Evolutionary conservation across 306 rosid species (phyloP).

Genomic region (Luffa aegyptiaca): DNA sequence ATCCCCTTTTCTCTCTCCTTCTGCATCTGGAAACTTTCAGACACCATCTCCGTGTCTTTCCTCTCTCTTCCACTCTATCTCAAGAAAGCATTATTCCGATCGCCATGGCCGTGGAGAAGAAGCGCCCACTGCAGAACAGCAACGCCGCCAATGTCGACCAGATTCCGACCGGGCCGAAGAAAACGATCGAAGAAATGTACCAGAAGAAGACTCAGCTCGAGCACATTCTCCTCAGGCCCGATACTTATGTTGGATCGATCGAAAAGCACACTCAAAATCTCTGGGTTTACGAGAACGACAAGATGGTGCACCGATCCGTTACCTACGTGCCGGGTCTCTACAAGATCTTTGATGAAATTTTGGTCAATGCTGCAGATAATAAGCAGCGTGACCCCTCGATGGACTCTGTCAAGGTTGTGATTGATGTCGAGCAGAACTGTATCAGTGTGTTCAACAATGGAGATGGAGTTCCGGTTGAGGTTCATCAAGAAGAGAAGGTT

Average conservation of each 20-base stretch:
- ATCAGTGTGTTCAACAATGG: slow-evolving; percentile 67
- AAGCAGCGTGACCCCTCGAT: slow-evolving; percentile 80
- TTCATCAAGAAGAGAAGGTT: slow-evolving; percentile 89
- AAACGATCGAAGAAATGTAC: slow-evolving; percentile 80
- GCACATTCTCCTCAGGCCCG: slow-evolving; percentile 90
- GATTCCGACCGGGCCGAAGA: slow-evolving; percentile 7
- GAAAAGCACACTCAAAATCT: slow-evolving; percentile 80
- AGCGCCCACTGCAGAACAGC: slow-evolving; percentile 60
- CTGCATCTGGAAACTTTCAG: not conserved
- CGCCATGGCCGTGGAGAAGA: slow-evolving; percentile 47
- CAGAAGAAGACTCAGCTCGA: slow-evolving; percentile 92
- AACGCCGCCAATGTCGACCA: slow-evolving; percentile 44
- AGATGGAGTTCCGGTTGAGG: slow-evolving; percentile 83
- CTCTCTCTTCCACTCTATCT: not conserved
- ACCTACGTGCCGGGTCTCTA: slow-evolving; percentile 82
- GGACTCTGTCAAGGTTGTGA: slow-evolving; percentile 54
- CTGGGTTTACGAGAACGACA: slow-evolving; percentile 66
- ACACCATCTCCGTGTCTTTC: slow-evolving; percentile 24
- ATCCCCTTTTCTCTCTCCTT: not conserved
- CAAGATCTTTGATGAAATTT: slow-evolving; percentile 92
- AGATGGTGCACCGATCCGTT: slow-evolving; percentile 58
- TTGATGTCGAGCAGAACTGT: slow-evolving; percentile 44
- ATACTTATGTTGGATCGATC: slow-evolving; percentile 83
- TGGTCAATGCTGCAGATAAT: slow-evolving; percentile 91
- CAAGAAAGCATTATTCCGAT: not conserved